These are phyloP conservation scores for Tetrahymena elliotti DNA, from an alignment of 73 alveolate genomes.

Conservation along the genomic window DNA sequence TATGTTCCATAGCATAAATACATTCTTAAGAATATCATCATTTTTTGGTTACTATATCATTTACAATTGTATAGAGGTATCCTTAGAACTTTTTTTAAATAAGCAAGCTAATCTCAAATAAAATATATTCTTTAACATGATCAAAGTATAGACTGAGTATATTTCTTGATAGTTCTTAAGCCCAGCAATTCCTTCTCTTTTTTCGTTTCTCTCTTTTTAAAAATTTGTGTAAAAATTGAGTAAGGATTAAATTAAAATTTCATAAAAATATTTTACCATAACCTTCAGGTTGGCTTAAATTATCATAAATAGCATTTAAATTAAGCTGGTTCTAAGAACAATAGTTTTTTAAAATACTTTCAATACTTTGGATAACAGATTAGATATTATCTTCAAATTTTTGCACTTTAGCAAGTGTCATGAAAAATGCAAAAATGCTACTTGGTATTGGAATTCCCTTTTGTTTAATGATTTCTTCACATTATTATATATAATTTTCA, in stretches of 20 bases:
- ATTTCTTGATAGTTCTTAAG: background rate
- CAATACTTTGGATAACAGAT: background rate
- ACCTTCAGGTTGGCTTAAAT: background rate
- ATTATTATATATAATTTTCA: background rate
- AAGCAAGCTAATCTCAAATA: background rate
- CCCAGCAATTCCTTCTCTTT: background rate
- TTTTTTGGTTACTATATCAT: background rate
- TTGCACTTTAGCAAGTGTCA: background rate
- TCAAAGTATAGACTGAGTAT: background rate
- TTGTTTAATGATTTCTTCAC: background rate
- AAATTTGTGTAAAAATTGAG: background rate
- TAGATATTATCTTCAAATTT: background rate
- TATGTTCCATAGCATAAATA: background rate
- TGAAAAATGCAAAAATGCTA: background rate
- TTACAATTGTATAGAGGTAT: background rate
- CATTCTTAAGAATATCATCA: background rate
- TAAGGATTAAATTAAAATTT: background rate
- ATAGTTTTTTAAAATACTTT: background rate
- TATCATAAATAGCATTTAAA: background rate
- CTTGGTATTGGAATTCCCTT: background rate
- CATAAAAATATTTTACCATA: background rate
- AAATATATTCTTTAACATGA: background rate
- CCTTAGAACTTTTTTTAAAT: background rate
- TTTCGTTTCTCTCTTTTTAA: background rate
- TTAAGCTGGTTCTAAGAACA: background rate